Percentiles rank a stretch among this genome's conserved stretches.
Evolutionary conservation across 805 yeast genomes (phyloP).

Genomic region (Saturnispora besseyi): DNA sequence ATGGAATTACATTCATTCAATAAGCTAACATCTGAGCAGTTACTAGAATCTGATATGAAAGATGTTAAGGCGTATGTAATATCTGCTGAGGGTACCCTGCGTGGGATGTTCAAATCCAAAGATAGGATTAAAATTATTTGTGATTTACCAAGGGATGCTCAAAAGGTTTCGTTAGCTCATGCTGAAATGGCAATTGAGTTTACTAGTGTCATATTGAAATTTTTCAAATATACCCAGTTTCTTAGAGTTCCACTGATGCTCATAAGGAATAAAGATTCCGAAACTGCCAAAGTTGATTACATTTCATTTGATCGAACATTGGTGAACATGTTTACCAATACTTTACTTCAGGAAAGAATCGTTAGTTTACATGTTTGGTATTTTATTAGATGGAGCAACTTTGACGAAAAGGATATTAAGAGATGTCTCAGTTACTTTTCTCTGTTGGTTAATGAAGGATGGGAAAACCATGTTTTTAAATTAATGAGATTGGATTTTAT

Average conservation of each 20-base stretch:
- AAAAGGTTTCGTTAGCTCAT: conserved; percentile 53
- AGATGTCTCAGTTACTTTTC: conserved; percentile 63
- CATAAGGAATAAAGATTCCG: conserved; percentile 15
- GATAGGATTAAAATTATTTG: conserved; percentile 47
- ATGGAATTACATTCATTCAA: conserved; percentile 29
- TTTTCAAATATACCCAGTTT: conserved; percentile 56
- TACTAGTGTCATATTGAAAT: conserved; percentile 54
- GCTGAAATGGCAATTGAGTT: conserved; percentile 54
- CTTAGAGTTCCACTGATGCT: conserved; percentile 32
- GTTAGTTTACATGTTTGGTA: conserved; percentile 59
- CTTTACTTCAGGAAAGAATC: conserved; percentile 48
- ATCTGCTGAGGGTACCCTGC: conserved; percentile 30
- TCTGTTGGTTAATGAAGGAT: conserved; percentile 42
- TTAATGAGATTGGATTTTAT: conserved; percentile 70
- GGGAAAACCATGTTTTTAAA: conserved; percentile 44
- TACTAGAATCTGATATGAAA: conserved; percentile 36
- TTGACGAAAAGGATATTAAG: conserved; percentile 51
- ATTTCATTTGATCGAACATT: conserved; percentile 1
- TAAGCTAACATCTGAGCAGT: conserved; percentile 31
- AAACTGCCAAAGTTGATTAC: conserved; percentile 13
- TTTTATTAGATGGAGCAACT: conserved; percentile 52
- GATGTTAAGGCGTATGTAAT: conserved; percentile 28
- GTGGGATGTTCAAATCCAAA: conserved; percentile 64
- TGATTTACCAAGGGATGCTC: conserved; percentile 53
- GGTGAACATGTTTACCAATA: conserved; percentile 26